Percentiles rank a stretch among this genome's conserved stretches.
These are phyloP conservation scores for Sporothrix mexicana DNA, from an alignment of 2,329 filamentous ascomycete genomes.

Conservation along the genomic window DNA sequence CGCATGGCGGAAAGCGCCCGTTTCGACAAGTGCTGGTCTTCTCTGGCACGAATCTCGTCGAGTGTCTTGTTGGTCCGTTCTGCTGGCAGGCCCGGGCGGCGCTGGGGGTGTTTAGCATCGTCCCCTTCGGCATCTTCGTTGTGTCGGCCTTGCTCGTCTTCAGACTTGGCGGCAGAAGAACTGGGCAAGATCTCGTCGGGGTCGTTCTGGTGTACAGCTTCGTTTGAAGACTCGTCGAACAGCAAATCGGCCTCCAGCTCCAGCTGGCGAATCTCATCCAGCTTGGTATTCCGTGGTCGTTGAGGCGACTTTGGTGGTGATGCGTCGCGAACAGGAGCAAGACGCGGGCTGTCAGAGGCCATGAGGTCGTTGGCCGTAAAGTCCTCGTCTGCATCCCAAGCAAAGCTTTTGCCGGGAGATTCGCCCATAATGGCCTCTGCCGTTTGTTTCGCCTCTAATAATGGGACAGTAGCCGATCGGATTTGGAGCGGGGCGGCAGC, in stretches of 20 bases:
- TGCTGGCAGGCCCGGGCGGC: constrained; percentile 30
- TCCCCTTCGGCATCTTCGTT: constrained; percentile 1
- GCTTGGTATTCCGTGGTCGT: constrained; percentile 48
- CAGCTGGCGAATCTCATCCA: constrained; percentile 51
- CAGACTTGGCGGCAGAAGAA: neutral
- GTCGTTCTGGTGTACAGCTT: neutral
- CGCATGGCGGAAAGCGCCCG: constrained; percentile 56
- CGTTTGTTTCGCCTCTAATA: neutral
- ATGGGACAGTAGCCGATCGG: neutral
- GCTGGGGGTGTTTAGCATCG: neutral
- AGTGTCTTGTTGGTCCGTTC: constrained; percentile 51
- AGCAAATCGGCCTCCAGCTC: constrained; percentile 39
- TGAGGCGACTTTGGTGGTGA: neutral
- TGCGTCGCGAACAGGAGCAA: constrained; percentile 40
- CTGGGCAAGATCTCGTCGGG: constrained; percentile 21
- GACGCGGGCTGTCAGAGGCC: constrained; percentile 60
- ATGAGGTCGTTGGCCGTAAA: constrained; percentile 64
- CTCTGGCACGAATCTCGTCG: constrained; percentile 55
- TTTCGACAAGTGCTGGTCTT: constrained; percentile 52
- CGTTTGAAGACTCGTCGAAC: constrained; percentile 35
- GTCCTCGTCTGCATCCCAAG: constrained; percentile 63
- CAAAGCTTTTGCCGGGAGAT: constrained; percentile 58
- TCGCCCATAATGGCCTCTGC: constrained; percentile 15
- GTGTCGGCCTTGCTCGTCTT: constrained; percentile 35
- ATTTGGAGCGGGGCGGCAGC: neutral